phyloP scores from a whole-genome alignment of 1,284 basidiomycete species.

The Trichosporon ovoides region DNA sequence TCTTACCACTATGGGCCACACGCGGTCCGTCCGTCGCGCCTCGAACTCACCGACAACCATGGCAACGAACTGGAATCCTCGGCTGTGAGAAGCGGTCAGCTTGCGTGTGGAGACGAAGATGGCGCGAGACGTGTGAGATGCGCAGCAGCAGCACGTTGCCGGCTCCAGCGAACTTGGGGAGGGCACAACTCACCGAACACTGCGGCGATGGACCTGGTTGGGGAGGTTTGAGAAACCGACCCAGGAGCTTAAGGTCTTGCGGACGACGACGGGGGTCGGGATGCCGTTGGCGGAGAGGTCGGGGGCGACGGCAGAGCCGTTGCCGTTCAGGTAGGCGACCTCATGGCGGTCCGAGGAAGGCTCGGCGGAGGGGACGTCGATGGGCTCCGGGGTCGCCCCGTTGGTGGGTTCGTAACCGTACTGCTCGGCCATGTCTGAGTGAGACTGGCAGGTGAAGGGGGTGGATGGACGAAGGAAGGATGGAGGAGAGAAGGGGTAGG shows the following conservation, averaged over 20 bases:
- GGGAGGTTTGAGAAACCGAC: constrained; percentile 85
- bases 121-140: not conserved
- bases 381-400: constrained; percentile 11
- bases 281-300: constrained; percentile 10
- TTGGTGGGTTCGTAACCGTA: constrained; percentile 33
- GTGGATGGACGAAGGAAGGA: constrained; percentile 8
- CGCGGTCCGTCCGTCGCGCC: not conserved
- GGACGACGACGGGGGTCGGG: constrained; percentile 21
- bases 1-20: constrained; percentile 6
- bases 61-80: constrained; percentile 91
- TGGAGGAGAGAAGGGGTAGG: not conserved
- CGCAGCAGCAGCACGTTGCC: not conserved
- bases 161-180: not conserved
- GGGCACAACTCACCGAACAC: constrained; percentile 61
- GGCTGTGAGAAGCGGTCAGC: constrained; percentile 46
- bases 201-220: constrained; percentile 96
- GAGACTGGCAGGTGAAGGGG: constrained; percentile 2
- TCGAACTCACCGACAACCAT: constrained; percentile 86
- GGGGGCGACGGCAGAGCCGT: constrained; percentile 6
- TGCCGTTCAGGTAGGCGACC: constrained; percentile 9
- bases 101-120: not conserved
- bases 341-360: constrained; percentile 12
- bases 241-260: constrained; percentile 48
- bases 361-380: constrained; percentile 7
- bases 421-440: constrained; percentile 33